These are phyloP conservation scores for Collybiopsis luxurians DNA, from an alignment of 768 basidiomycete genomes.

Conservation along the genomic window DNA sequence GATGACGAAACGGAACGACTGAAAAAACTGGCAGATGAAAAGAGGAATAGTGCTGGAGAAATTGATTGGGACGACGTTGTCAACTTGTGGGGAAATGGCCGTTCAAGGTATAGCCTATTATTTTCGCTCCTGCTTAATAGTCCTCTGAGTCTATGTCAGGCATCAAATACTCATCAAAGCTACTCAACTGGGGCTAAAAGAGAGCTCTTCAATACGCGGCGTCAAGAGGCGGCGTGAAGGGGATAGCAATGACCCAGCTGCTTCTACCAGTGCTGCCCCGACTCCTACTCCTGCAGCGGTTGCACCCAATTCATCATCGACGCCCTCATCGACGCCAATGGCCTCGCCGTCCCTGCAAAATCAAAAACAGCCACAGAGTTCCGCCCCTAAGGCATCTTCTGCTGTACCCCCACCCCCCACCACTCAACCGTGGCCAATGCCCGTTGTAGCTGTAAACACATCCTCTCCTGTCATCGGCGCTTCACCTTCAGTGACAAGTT, in stretches of 20 bases:
- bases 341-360: conserved; percentile 54
- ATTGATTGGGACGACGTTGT: conserved; percentile 83
- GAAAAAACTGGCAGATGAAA: conserved; percentile 67
- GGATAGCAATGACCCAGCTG: conserved; percentile 26
- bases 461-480: conserved; percentile 51
- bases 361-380: conserved; percentile 34
- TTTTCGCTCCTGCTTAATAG: background rate
- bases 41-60: conserved; percentile 52
- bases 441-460: conserved; percentile 62
- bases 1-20: conserved; percentile 74
- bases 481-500: conserved; percentile 38
- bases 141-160: conserved; percentile 30
- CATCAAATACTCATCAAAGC: conserved; percentile 85
- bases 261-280: conserved; percentile 27
- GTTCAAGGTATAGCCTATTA: conserved; percentile 54
- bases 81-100: conserved; percentile 67
- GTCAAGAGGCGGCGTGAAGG: conserved; percentile 57
- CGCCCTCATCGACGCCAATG: conserved; percentile 41
- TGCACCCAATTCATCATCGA: conserved; percentile 24
- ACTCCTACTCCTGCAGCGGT: conserved; percentile 27
- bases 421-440: conserved; percentile 67
- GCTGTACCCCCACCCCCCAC: conserved; percentile 14
- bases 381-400: conserved; percentile 14
- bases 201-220: conserved; percentile 55
- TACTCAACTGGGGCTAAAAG: conserved; percentile 74